Evolutionary conservation across 192 early-diverging fungal genomes (phyloP), one percentile per base, ranked within the genome.

Genomic region (Spinellus fusiger): DNA sequence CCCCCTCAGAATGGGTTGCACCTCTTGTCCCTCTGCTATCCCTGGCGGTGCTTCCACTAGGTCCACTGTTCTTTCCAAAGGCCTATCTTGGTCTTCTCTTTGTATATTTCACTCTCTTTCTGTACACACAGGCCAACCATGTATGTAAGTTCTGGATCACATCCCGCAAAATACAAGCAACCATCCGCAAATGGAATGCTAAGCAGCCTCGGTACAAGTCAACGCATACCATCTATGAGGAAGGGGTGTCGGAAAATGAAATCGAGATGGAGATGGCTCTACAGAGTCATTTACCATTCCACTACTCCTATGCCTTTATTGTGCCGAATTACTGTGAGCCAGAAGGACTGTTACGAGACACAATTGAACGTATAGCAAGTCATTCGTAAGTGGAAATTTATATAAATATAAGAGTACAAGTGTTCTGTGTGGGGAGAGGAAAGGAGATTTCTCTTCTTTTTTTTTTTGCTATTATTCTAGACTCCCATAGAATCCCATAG

Each of bases 301-400:
- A 56, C 29, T 73, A 84, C 50, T 62, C 76, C 29, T 83, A 90
- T 71, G 68, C 86, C 40, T 73, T 90, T 67, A 79, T 90, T 60
- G 74, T 90, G 49, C 88, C 88, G 27, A 85, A 87, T 65, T 90
- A 89, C 66, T 73, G 78, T 56, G 88, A 90, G 67, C 77, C 79
- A 25, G 71, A 86, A 65, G 84, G 82, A 5, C 78, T 86, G 44
- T 64, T 90, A 23, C 80, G 77, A 59, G 84, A 87, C 71, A 90
- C 88, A 5, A 80, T 90, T 29, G 80, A 81, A 47, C 72, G 84
- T 37, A 73, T 90, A 29, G 83, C 84, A 12, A 77, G 65, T 35
- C 87, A 89, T 53, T 73, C 73, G 85, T 86, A 73, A 54, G 50
- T 74, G 79, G 10, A 48, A 59, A 25, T 70, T 76, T 49, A 27